Evolutionary conservation across 2,329 filamentous ascomycete genomes (phyloP).

Genomic region (Xylariales sp.): DNA sequence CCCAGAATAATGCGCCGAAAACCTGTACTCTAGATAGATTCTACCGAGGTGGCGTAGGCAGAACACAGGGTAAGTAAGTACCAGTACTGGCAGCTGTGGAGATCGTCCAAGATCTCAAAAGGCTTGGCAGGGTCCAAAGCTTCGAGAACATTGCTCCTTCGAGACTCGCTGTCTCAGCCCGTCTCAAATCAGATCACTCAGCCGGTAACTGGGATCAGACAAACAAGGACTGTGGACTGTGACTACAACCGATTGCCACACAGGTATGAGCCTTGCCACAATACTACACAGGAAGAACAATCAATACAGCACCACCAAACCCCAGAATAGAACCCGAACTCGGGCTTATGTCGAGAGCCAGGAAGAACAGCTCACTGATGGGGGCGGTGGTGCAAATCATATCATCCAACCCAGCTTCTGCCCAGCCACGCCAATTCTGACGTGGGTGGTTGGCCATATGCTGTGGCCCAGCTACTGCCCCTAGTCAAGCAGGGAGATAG

Average conservation of each 20-base stretch:
- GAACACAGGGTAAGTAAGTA: too few species aligned
- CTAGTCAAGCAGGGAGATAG: constrained; percentile 15
- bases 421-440: constrained; percentile 38
- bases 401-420: constrained; percentile 25
- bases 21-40: too few species aligned
- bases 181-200: too few species aligned
- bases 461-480: constrained; percentile 18
- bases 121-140: constrained; percentile 26
- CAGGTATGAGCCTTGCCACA: background rate
- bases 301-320: background rate
- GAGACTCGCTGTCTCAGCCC: background rate
- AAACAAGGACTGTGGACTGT: background rate
- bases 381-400: constrained; percentile 1
- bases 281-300: background rate
- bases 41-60: too few species aligned
- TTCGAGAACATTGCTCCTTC: constrained; percentile 33
- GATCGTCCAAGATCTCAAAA: constrained; percentile 2
- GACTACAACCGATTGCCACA: background rate
- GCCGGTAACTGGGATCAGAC: background rate
- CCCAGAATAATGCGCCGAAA: background rate
- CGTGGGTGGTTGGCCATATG: constrained; percentile 29
- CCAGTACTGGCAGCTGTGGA: background rate
- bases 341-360: background rate
- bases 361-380: background rate
- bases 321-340: background rate